Percentiles rank a stretch among this genome's conserved stretches.
Conservation (phyloP, 75 land plant genomes). For the Pinus taeda region DNA sequence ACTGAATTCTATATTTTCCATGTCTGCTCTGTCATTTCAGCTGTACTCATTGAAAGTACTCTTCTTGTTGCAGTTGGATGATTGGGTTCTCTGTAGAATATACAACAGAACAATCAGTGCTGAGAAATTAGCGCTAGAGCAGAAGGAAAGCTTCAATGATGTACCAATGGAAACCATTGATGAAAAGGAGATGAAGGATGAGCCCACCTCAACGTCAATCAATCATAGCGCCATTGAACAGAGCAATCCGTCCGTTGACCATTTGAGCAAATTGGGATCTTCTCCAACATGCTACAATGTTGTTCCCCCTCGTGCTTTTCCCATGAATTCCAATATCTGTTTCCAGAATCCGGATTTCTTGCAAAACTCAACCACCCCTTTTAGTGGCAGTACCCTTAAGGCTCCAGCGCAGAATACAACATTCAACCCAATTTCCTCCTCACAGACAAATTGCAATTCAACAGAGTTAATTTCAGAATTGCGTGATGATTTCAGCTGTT, state of each 20-base stretch:
- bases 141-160: too few species aligned
- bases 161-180: too few species aligned
- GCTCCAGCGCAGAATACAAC: background rate
- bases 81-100: slow-evolving; percentile 9
- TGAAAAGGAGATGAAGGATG: too few species aligned
- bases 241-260: background rate
- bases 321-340: too few species aligned
- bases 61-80: slow-evolving; percentile 5
- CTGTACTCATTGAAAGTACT: background rate
- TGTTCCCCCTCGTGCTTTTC: background rate
- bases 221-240: slow-evolving; percentile 6
- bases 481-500: too few species aligned
- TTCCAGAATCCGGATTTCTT: background rate
- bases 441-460: background rate
- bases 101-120: background rate
- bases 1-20: background rate
- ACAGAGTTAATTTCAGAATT: too few species aligned
- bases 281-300: background rate
- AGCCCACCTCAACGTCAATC: background rate
- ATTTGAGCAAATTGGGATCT: background rate
- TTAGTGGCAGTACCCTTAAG: background rate
- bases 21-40: background rate
- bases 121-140: too few species aligned
- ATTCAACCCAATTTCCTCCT: background rate
- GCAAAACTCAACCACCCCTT: too few species aligned